These are phyloP conservation scores for Leersia perrieri DNA, from an alignment of 176 grass and related monocot species.

Conservation along the genomic window DNA sequence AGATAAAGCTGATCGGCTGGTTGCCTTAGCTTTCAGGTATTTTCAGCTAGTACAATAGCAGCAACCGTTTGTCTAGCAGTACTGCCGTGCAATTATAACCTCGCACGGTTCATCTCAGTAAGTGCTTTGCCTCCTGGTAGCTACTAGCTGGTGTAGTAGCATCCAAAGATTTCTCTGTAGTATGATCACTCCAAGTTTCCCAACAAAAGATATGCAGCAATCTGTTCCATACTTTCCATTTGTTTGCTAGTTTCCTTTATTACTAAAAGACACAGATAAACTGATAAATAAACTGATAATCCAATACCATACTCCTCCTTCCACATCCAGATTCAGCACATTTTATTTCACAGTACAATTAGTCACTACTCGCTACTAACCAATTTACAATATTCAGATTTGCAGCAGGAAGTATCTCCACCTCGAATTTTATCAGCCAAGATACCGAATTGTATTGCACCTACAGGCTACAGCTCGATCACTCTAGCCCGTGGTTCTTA, in stretches of 20 bases:
- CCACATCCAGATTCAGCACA: not conserved
- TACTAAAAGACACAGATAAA: not conserved
- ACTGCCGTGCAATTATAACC: constrained; percentile 20
- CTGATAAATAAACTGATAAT: no score
- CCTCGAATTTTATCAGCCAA: not conserved
- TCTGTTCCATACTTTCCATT: not conserved
- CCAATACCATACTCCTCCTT: not conserved
- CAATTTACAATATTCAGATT: constrained; percentile 10
- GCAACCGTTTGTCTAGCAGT: not conserved
- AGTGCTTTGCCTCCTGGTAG: not conserved
- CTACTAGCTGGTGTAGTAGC: not conserved
- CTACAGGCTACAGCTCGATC: not conserved
- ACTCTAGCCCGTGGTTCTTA: constrained; percentile 49
- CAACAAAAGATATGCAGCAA: not conserved
- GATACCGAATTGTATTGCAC: not conserved
- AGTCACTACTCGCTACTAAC: not conserved
- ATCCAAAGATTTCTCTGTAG: constrained; percentile 13
- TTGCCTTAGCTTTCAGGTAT: not conserved
- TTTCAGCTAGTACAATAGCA: not conserved
- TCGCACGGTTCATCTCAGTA: not conserved
- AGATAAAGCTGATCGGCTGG: not conserved
- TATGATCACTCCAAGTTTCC: not conserved
- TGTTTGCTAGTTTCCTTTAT: not conserved
- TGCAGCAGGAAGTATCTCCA: not conserved
- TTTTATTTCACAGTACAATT: not conserved